Conservation (phyloP, 139 green algal genomes). For the Picochlorum sp. region DNA sequence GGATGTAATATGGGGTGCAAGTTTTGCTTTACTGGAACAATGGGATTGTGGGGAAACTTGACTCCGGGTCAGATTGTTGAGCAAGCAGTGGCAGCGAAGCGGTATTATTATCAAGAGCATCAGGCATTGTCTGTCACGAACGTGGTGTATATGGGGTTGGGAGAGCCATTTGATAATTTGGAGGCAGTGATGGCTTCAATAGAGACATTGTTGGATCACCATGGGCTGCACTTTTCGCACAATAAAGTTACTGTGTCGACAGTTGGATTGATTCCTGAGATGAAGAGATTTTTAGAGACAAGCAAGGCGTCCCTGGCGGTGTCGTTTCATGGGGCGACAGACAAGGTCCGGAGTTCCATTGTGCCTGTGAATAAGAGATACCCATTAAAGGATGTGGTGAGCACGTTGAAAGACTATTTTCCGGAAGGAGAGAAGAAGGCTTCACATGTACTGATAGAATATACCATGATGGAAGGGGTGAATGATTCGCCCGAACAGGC, state of each 20-base stretch:
- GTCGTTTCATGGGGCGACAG: constrained; percentile 84
- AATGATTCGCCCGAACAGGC: constrained; percentile 82
- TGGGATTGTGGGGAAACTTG: constrained; percentile 66
- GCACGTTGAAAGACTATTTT: constrained; percentile 41
- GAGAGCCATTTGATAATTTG: constrained; percentile 78
- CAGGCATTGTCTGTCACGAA: constrained; percentile 46
- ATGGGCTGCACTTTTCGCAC: constrained; percentile 61
- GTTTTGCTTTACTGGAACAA: constrained; percentile 75
- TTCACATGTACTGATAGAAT: constrained; percentile 76
- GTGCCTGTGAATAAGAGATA: constrained; percentile 82
- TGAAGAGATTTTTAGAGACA: constrained; percentile 45
- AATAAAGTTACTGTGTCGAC: constrained; percentile 49
- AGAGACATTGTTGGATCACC: constrained; percentile 53
- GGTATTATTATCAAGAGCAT: constrained; percentile 2
- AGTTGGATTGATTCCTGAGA: constrained; percentile 71
- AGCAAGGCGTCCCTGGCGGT: constrained; percentile 65
- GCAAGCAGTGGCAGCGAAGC: constrained; percentile 54
- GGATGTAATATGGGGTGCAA: constrained; percentile 74
- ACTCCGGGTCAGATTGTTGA: constrained; percentile 71
- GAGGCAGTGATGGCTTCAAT: constrained; percentile 53
- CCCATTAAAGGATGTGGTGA: constrained; percentile 44
- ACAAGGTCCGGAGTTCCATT: constrained; percentile 76
- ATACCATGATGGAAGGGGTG: constrained; percentile 78
- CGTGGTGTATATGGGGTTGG: constrained; percentile 83
- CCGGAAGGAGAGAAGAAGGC: constrained; percentile 21